Evolutionary conservation across 208 protist genomes (phyloP).

Genomic region (Crithidia sp.): DNA sequence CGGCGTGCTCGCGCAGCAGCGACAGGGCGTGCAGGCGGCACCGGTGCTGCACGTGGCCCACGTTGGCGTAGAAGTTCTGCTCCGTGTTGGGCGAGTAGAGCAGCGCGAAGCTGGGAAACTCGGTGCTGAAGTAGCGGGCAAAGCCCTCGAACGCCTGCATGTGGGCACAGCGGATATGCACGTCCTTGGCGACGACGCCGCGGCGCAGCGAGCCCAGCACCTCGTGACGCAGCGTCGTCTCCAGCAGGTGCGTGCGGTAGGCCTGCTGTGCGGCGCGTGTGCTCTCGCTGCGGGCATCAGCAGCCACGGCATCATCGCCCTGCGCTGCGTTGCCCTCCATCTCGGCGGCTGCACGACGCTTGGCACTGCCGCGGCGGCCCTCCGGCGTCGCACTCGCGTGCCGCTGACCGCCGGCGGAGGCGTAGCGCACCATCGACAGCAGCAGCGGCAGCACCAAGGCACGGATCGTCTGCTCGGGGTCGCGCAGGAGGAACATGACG

Average conservation of each 20-base stretch:
- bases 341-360: slow-evolving; percentile 2
- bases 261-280: slow-evolving; percentile 7
- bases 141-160: slow-evolving; percentile 76
- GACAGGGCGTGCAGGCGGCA: slow-evolving; percentile 83
- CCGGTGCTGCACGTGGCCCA: slow-evolving; percentile 81
- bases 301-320: background rate
- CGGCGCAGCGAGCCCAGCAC: slow-evolving; percentile 84
- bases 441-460: slow-evolving; percentile 68
- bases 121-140: slow-evolving; percentile 54
- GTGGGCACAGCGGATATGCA: slow-evolving; percentile 75
- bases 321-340: background rate
- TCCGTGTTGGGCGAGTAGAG: slow-evolving; percentile 79
- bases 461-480: slow-evolving; percentile 81
- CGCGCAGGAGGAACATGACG: slow-evolving; percentile 86
- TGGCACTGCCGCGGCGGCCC: slow-evolving; percentile 7
- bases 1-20: slow-evolving; percentile 57
- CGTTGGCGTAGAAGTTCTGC: slow-evolving; percentile 86
- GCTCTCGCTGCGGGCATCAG: background rate
- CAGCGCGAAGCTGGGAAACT: slow-evolving; percentile 76
- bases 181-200: slow-evolving; percentile 78
- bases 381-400: background rate
- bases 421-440: slow-evolving; percentile 83
- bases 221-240: slow-evolving; percentile 68
- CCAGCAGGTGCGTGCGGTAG: slow-evolving; percentile 52
- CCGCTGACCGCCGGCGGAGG: slow-evolving; percentile 28